phyloP scores from a whole-genome alignment of 2,329 filamentous ascomycete genomes.

The Leptoxyphium fumago region DNA sequence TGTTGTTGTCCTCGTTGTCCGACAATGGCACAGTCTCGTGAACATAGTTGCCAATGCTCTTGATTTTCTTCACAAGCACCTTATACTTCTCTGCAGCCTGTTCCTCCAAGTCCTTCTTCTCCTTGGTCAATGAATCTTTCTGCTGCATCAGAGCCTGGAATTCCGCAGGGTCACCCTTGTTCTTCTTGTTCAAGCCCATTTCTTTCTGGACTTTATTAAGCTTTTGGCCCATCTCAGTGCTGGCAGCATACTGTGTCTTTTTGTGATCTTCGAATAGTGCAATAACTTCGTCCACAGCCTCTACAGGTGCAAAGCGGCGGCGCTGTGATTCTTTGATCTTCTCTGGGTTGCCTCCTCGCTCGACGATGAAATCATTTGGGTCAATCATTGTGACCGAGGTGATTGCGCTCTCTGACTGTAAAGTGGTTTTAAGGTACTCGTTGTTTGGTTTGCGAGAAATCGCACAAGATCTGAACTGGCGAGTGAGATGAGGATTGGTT shows the following conservation, averaged over 20 bases:
- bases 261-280: conserved; percentile 73
- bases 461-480: too few relatives aligned
- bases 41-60: conserved; percentile 79
- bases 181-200: conserved; percentile 85
- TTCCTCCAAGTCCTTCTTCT: conserved; percentile 68
- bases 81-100: conserved; percentile 61
- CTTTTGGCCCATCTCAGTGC: conserved; percentile 64
- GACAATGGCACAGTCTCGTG: conserved; percentile 75
- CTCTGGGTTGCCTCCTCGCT: conserved; percentile 82
- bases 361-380: conserved; percentile 42
- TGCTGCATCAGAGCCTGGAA: conserved; percentile 63
- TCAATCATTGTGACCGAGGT: conserved; percentile 22
- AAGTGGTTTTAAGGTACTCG: too few relatives aligned
- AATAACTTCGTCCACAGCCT: conserved; percentile 83
- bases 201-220: conserved; percentile 85
- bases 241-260: conserved; percentile 41
- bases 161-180: conserved; percentile 76
- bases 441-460: too few relatives aligned
- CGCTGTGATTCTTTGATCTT: conserved; percentile 85
- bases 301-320: conserved; percentile 63
- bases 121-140: conserved; percentile 62
- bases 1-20: conserved; percentile 75
- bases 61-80: conserved; percentile 61
- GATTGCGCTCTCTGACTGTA: background rate
- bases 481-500: too few relatives aligned